phyloP scores from a whole-genome alignment of 257 asterid genomes.

The Solanum chaucha region DNA sequence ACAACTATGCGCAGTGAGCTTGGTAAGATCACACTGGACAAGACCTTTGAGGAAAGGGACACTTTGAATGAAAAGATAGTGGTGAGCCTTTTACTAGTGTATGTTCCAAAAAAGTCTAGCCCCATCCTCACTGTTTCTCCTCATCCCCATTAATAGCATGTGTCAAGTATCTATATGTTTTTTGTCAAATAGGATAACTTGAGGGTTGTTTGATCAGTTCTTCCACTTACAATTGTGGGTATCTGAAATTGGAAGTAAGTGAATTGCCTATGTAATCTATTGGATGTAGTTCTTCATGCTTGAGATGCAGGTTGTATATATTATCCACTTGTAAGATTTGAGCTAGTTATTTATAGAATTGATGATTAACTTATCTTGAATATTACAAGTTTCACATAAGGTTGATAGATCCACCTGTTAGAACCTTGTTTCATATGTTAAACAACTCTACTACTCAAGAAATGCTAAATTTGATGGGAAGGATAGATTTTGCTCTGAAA shows the following conservation, averaged over 20 bases:
- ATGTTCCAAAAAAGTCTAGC: not conserved
- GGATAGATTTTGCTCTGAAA: not conserved
- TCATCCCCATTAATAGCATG: not conserved
- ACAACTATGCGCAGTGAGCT: conserved; percentile 99
- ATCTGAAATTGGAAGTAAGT: not conserved
- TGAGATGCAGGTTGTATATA: not conserved
- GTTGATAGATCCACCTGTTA: not conserved
- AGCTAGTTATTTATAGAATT: not conserved
- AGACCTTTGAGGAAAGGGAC: conserved; percentile 94
- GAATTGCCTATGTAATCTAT: not conserved
- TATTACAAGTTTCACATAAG: not conserved
- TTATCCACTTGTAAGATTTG: not conserved
- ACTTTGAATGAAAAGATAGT: conserved; percentile 82
- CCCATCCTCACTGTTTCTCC: not conserved
- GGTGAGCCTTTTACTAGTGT: conserved; percentile 32
- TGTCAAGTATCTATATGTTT: not conserved
- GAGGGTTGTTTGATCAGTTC: not conserved
- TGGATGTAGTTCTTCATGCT: not conserved
- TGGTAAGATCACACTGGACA: conserved; percentile 88
- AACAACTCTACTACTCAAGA: not conserved
- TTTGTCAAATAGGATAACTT: not conserved
- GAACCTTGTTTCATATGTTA: not conserved
- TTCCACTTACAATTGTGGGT: not conserved
- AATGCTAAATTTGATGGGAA: not conserved
- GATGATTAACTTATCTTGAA: not conserved